phyloP scores from a whole-genome alignment of 1,139 yeast genomes.

The Geotrichum carabidarum region DNA sequence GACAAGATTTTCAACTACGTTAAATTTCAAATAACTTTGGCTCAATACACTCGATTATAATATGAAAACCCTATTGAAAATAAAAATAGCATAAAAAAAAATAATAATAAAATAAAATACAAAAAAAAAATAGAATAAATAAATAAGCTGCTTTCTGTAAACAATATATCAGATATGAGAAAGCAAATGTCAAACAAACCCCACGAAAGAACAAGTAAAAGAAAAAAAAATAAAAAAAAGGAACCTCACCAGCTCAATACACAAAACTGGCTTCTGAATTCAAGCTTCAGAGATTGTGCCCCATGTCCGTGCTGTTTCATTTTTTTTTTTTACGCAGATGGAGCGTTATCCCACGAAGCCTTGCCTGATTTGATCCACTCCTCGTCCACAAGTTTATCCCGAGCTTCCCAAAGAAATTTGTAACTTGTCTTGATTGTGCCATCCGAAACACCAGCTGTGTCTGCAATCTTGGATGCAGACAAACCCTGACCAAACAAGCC shows the following conservation, averaged over 20 bases:
- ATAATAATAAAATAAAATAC: not conserved
- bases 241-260: not conserved
- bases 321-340: conserved; percentile 43
- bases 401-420: conserved; percentile 70
- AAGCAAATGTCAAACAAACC: too few species aligned
- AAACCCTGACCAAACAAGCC: conserved; percentile 61
- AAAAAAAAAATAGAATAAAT: not conserved
- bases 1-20: too few species aligned
- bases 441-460: conserved; percentile 95
- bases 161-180: too few species aligned
- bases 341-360: conserved; percentile 58
- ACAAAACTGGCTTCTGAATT: not conserved
- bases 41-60: too few species aligned
- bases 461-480: conserved; percentile 77
- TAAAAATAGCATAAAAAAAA: not conserved
- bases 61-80: too few species aligned
- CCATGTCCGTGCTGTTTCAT: not conserved
- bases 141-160: too few species aligned
- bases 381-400: conserved; percentile 70
- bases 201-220: not conserved
- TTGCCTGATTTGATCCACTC: conserved; percentile 62
- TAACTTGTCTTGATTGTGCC: conserved; percentile 94
- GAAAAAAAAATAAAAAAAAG: not conserved
- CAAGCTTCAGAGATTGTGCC: not conserved
- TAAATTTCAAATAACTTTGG: too few species aligned